These are phyloP conservation scores for Penicillium roqueforti DNA, from an alignment of 495 filamentous ascomycete species.

Conservation along the genomic window DNA sequence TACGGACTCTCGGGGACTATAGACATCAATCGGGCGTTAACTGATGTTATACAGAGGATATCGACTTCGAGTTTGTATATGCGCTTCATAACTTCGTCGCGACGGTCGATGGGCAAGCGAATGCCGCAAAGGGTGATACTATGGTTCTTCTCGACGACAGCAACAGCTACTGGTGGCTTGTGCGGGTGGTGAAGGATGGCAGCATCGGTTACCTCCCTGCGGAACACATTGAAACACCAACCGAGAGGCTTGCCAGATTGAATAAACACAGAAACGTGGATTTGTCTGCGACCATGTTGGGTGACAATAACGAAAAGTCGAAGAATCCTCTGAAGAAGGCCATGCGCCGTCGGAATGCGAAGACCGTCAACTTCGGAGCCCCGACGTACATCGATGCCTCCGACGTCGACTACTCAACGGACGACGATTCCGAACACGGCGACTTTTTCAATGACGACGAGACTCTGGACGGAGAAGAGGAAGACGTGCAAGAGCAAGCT, in stretches of 20 bases:
- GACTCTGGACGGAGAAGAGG: conserved; percentile 37
- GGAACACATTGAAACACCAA: conserved; percentile 98
- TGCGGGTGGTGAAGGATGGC: conserved; percentile 92
- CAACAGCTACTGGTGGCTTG: conserved; percentile 99
- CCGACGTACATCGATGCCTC: conserved; percentile 89
- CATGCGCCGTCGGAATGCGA: conserved; percentile 80
- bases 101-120: conserved; percentile 96
- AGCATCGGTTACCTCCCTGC: conserved; percentile 97
- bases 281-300: conserved; percentile 90
- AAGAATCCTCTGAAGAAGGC: conserved; percentile 88
- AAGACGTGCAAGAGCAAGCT: conserved; percentile 35
- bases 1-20: conserved; percentile 52
- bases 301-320: conserved; percentile 82
- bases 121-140: conserved; percentile 96
- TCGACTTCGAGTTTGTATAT: conserved; percentile 99
- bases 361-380: conserved; percentile 81
- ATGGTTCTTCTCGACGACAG: conserved; percentile 99
- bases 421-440: conserved; percentile 67
- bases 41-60: conserved; percentile 88
- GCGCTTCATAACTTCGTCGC: conserved; percentile 96
- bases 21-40: conserved; percentile 9
- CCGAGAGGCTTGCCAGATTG: conserved; percentile 83
- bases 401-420: conserved; percentile 81
- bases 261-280: conserved; percentile 99
- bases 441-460: conserved; percentile 55